A percentile compares a stretch with the other conserved stretches of the same genome.
These are phyloP conservation scores for Neonectria faginata DNA, from an alignment of 2,329 filamentous ascomycete genomes.

Conservation along the genomic window DNA sequence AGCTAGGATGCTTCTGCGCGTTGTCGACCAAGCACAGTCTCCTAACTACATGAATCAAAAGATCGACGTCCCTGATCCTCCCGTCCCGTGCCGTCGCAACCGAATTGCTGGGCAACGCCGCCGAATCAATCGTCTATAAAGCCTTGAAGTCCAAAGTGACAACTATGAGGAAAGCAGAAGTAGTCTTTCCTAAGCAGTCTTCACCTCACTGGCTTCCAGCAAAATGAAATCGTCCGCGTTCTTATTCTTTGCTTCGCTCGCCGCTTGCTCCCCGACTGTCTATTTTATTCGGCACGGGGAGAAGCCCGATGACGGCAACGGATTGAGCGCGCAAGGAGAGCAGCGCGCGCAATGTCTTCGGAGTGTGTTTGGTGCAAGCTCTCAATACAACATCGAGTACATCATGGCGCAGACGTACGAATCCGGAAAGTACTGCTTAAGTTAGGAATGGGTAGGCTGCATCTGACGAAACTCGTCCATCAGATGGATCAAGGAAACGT, in stretches of 20 bases:
- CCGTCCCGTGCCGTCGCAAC: conserved; percentile 4
- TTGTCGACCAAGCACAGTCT: not conserved
- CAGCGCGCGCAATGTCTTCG: conserved; percentile 70
- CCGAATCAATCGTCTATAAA: conserved; percentile 2
- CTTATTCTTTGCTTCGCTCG: conserved; percentile 35
- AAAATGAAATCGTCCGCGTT: conserved; percentile 40
- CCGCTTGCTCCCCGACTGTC: conserved; percentile 58
- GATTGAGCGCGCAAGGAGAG: conserved; percentile 63
- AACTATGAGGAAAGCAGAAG: not conserved
- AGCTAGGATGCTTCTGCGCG: not conserved
- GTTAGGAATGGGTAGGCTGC: not conserved
- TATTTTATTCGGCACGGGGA: conserved; percentile 75
- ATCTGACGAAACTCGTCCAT: not conserved
- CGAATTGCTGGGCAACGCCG: not conserved
- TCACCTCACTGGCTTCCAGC: not conserved
- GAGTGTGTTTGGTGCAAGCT: conserved; percentile 64
- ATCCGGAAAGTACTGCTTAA: conserved; percentile 47
- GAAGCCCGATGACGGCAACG: conserved; percentile 65
- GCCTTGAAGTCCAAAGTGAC: not conserved
- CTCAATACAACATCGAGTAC: conserved; percentile 66
- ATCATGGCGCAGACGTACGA: conserved; percentile 69
- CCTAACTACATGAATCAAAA: not conserved
- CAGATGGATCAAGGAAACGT: conserved; percentile 63
- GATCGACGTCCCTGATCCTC: conserved; percentile 13
- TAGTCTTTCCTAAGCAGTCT: not conserved